These are phyloP conservation scores for Exophiala xenobiotica DNA, from an alignment of 2,329 filamentous ascomycete genomes.

Conservation along the genomic window DNA sequence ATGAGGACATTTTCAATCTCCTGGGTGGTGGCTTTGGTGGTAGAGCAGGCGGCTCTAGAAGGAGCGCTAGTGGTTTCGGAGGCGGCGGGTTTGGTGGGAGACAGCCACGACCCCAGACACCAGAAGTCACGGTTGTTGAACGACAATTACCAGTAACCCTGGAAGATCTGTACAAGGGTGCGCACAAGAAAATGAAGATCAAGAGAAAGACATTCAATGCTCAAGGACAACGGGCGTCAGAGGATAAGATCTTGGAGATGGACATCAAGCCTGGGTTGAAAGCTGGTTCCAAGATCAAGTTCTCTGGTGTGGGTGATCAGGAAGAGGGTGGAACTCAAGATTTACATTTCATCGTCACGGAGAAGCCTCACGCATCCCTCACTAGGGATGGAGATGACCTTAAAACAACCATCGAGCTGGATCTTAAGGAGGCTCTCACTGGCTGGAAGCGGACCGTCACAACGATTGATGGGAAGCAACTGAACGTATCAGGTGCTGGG, in stretches of 20 bases:
- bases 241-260: slow-evolving; percentile 89
- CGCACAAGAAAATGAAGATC: slow-evolving; percentile 96
- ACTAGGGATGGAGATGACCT: slow-evolving; percentile 87
- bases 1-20: slow-evolving; percentile 57
- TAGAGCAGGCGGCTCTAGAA: slow-evolving; percentile 37
- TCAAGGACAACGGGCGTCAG: slow-evolving; percentile 76
- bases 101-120: slow-evolving; percentile 51
- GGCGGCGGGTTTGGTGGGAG: slow-evolving; percentile 24
- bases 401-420: slow-evolving; percentile 72
- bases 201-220: slow-evolving; percentile 93
- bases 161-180: slow-evolving; percentile 84
- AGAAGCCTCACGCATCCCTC: slow-evolving; percentile 87
- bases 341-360: slow-evolving; percentile 88
- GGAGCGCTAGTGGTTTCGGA: slow-evolving; percentile 38
- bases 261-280: slow-evolving; percentile 95
- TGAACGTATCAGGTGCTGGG: slow-evolving; percentile 74
- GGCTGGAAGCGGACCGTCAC: slow-evolving; percentile 90
- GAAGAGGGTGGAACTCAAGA: slow-evolving; percentile 95
- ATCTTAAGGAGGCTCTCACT: slow-evolving; percentile 89
- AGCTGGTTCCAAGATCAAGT: slow-evolving; percentile 97
- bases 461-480: slow-evolving; percentile 87
- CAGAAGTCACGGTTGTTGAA: slow-evolving; percentile 89
- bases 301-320: slow-evolving; percentile 94
- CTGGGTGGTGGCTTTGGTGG: slow-evolving; percentile 47
- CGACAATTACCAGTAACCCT: slow-evolving; percentile 75